Evolutionary conservation across 164 flowering plant genomes (phyloP).

Genomic region (Tetracentron sinense): DNA sequence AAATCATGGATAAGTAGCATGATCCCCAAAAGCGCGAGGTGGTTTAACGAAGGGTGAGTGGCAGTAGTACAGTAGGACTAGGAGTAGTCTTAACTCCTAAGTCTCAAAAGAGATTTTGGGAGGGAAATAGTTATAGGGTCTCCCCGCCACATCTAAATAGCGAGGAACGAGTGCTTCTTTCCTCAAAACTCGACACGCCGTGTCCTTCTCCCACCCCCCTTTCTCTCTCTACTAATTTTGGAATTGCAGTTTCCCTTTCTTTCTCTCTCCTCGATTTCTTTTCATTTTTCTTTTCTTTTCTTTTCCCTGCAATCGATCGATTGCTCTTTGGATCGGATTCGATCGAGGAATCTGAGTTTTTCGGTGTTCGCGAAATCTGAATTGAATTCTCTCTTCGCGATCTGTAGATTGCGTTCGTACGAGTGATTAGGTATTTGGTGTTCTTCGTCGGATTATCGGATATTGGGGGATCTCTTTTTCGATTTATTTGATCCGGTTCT

Average conservation of each 20-base stretch:
- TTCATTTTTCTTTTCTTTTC: conserved; percentile 10
- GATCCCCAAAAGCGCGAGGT: background rate
- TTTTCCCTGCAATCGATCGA: background rate
- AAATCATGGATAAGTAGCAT: background rate
- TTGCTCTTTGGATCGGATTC: background rate
- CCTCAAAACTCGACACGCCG: conserved; percentile 12
- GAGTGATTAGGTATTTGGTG: background rate
- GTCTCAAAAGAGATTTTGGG: background rate
- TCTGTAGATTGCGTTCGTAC: background rate
- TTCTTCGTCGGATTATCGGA: background rate
- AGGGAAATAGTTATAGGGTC: background rate
- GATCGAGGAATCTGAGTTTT: background rate
- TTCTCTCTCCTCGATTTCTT: background rate
- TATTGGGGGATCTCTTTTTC: background rate
- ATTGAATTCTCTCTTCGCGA: background rate
- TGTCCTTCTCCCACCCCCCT: conserved; percentile 3
- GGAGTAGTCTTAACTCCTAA: background rate
- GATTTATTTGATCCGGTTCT: background rate
- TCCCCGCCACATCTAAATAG: background rate
- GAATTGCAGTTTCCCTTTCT: background rate
- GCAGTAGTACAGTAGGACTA: background rate
- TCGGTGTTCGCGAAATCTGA: background rate
- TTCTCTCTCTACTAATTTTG: background rate
- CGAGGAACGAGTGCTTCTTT: conserved; percentile 12
- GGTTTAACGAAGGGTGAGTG: background rate